Evolutionary conservation across 2,329 filamentous ascomycete genomes (phyloP), one percentile per base, ranked within the genome.

Genomic region (Fusarium mexicanum): DNA sequence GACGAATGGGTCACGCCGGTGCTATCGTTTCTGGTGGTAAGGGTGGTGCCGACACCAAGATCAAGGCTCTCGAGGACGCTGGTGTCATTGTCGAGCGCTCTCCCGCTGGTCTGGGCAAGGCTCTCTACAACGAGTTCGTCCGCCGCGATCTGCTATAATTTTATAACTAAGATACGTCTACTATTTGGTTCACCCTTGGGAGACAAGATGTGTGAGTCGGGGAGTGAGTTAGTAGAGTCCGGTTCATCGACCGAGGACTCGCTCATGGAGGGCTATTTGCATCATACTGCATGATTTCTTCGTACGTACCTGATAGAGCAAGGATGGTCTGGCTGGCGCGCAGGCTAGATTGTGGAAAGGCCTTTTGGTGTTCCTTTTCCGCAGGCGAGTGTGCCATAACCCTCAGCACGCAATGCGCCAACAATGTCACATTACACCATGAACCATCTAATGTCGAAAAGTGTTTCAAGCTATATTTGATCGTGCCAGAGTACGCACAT

Each of bases 31-130:
- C 94, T 78, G 96, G 96, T 80, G 96, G 96, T 80, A 98, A 98
- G 91, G 96, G 96, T 82, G 96, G 95, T 83, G 96, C 96, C 76
- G 95, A 98, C 87, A 97, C 94, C 83, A 99, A 99, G 93, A 99
- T 99, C 86, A 89, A 92, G 80, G 96, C 96, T 72, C 92, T 99
- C 70, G 93, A 98, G 88, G 89, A 90, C 75, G 96, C 96, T 73
- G 96, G 96, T 84, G 96, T 98, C 80, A 91, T 98, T 80, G 96
- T 99, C 77, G 96, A 98, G 91, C 92, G 94, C 85, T 97, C 94
- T 81, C 96, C 96, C 75, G 96, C 96, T 77, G 86, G 91, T 78
- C 90, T 99, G 79, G 96, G 96, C 84, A 98, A 98, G 91, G 93
- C 95, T 70, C 89, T 99, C 81, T 94, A 97, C 83, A 92, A 94